phyloP scores from a whole-genome alignment of 2,329 filamentous ascomycete genomes.

The Cadophora sp. region DNA sequence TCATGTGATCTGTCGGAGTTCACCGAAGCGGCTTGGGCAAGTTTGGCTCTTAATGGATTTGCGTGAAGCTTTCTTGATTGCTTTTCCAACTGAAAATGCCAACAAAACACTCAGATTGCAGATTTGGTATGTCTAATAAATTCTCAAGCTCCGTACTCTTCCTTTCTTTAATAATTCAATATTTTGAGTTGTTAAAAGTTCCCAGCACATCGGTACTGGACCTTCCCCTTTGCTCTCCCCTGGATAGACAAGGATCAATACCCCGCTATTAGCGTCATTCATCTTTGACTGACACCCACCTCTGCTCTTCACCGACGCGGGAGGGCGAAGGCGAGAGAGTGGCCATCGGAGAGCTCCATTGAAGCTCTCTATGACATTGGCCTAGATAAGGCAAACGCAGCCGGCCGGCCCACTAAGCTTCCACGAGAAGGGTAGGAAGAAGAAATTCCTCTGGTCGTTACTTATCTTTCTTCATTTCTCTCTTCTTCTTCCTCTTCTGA shows the following conservation, averaged over 20 bases:
- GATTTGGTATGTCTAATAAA: no score
- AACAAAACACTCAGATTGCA: not conserved
- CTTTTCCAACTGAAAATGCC: not conserved
- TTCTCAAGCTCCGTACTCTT: no score
- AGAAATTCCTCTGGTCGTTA: not conserved
- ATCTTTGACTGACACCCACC: not conserved
- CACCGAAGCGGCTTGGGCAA: not conserved
- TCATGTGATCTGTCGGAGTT: conserved; percentile 1
- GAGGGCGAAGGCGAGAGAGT: conserved; percentile 3
- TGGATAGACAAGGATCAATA: not conserved
- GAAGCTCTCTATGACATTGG: conserved; percentile 13
- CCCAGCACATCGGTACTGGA: not conserved
- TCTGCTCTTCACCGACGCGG: not conserved
- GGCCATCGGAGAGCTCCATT: conserved; percentile 24
- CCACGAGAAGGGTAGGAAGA: not conserved
- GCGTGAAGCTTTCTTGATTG: not conserved
- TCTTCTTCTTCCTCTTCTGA: not conserved
- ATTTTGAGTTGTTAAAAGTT: not conserved
- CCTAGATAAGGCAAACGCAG: conserved; percentile 21
- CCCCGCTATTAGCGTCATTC: conserved; percentile 23
- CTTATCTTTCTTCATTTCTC: not conserved
- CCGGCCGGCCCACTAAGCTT: conserved; percentile 10
- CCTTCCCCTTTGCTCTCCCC: not conserved
- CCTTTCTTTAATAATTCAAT: not conserved
- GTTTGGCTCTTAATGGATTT: not conserved